Conservation (phyloP, 2,329 filamentous ascomycete genomes). For the Aspergillus novoparasiticus region DNA sequence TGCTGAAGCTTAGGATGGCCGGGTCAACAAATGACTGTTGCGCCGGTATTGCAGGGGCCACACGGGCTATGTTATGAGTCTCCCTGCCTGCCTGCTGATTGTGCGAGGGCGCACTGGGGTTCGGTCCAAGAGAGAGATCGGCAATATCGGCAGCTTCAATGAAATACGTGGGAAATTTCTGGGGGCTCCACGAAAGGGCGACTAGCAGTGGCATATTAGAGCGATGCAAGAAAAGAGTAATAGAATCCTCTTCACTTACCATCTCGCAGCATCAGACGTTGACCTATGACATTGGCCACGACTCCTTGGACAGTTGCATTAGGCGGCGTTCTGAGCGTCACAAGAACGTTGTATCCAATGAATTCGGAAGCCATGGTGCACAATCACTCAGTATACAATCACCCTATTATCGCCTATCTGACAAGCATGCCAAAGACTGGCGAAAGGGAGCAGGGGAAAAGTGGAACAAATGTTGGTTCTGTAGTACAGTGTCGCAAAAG, state of each 20-base stretch:
- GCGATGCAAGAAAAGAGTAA: conserved; percentile 36
- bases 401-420: conserved; percentile 1
- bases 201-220: conserved; percentile 42
- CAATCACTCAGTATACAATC: not conserved
- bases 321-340: conserved; percentile 69
- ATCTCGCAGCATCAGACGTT: conserved; percentile 70
- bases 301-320: conserved; percentile 68
- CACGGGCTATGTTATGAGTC: conserved; percentile 15
- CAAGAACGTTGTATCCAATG: conserved; percentile 73
- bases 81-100: conserved; percentile 20
- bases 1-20: conserved; percentile 72
- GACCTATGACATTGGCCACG: conserved; percentile 70
- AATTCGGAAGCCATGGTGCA: conserved; percentile 68
- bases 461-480: not conserved
- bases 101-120: conserved; percentile 20
- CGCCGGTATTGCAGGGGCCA: conserved; percentile 32
- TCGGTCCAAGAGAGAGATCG: conserved; percentile 50
- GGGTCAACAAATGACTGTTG: conserved; percentile 70
- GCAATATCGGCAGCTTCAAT: conserved; percentile 61
- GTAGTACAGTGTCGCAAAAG: conserved; percentile 18
- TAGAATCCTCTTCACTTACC: conserved; percentile 52
- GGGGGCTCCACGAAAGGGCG: conserved; percentile 52
- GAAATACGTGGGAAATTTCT: conserved; percentile 55
- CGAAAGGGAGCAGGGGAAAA: not conserved
- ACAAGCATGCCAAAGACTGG: conserved; percentile 11